phyloP scores from a whole-genome alignment of 345 rosid genomes.

The Citrus cavaleriei region DNA sequence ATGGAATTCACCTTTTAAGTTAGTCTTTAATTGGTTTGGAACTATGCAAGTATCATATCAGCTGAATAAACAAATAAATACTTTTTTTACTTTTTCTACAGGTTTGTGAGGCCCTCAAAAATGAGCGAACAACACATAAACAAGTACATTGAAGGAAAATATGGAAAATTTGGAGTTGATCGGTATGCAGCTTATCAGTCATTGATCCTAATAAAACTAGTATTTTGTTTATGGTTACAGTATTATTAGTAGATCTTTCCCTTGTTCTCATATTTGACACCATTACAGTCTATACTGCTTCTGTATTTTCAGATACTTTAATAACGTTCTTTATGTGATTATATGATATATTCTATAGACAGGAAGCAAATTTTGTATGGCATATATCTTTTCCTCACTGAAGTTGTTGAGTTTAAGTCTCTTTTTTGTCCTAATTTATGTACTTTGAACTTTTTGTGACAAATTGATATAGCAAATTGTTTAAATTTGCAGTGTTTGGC shows the following conservation, averaged over 20 bases:
- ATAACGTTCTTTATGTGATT: neutral
- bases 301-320: neutral
- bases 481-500: constrained; percentile 75
- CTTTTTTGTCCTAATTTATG: neutral
- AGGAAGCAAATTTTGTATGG: neutral
- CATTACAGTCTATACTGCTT: neutral
- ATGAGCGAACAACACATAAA: constrained; percentile 72
- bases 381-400: neutral
- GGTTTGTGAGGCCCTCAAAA: constrained; percentile 85
- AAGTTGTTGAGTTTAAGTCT: neutral
- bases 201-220: neutral
- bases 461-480: neutral
- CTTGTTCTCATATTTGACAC: neutral
- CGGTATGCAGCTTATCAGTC: constrained; percentile 45
- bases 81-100: constrained; percentile 17
- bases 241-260: neutral
- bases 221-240: neutral
- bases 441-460: neutral
- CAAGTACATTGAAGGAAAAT: constrained; percentile 76
- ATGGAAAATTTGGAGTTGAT: constrained; percentile 86
- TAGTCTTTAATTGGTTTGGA: neutral
- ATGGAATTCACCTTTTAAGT: neutral
- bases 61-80: neutral
- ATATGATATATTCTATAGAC: neutral
- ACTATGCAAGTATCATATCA: neutral